These are phyloP conservation scores for Apophysomyces ossiformis DNA, from an alignment of 371 early-diverging fungal genomes.

Conservation along the genomic window DNA sequence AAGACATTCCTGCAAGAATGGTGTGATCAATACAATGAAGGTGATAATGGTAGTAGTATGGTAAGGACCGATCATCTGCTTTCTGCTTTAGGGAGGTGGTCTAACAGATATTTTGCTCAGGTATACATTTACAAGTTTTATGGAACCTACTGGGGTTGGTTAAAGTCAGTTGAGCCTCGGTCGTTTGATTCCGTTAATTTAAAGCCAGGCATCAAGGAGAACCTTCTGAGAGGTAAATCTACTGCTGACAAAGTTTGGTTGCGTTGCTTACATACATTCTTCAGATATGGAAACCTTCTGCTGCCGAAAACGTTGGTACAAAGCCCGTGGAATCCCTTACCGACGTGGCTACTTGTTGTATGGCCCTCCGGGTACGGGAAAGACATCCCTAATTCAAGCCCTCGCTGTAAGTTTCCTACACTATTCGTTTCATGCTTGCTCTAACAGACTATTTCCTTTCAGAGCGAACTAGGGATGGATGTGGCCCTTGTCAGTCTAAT, in stretches of 20 bases:
- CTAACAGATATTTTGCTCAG: too few species aligned
- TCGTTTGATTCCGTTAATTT: constrained; percentile 33
- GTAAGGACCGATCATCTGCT: constrained; percentile 1
- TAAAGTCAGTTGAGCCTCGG: constrained; percentile 34
- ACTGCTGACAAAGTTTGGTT: not conserved
- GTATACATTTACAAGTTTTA: constrained; percentile 12
- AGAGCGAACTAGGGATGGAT: constrained; percentile 45
- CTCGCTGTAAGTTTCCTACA: constrained; percentile 47
- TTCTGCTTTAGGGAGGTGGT: too few species aligned
- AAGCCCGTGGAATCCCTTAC: constrained; percentile 91
- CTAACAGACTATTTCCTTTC: not conserved
- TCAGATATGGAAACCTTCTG: constrained; percentile 45
- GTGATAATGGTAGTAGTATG: constrained; percentile 7
- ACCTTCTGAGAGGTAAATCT: constrained; percentile 28
- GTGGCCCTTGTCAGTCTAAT: constrained; percentile 46
- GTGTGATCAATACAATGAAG: constrained; percentile 31
- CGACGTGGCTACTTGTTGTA: constrained; percentile 83
- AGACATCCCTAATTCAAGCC: constrained; percentile 67
- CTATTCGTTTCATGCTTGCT: too few species aligned
- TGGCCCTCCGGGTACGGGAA: constrained; percentile 77
- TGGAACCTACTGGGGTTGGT: constrained; percentile 15
- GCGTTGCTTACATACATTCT: not conserved
- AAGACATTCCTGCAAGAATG: constrained; percentile 39
- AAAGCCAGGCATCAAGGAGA: constrained; percentile 38
- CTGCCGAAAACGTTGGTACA: constrained; percentile 72